A percentile compares a stretch with the other conserved stretches of the same genome.
Evolutionary conservation across 2,329 filamentous ascomycete species (phyloP).

Genomic region (Metarhizium humberi): DNA sequence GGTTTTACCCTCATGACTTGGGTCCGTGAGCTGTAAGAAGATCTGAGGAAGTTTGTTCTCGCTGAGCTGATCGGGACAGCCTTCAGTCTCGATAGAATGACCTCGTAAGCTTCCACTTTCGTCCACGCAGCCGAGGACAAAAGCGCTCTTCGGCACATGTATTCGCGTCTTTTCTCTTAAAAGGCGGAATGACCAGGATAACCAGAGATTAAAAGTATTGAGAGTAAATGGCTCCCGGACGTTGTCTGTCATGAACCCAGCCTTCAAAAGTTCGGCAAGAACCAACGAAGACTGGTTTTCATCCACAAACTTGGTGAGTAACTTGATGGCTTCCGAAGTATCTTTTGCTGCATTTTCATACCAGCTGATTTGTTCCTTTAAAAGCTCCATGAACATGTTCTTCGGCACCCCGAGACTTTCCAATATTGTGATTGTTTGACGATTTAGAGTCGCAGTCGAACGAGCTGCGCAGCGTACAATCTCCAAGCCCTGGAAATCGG

Average conservation of each 20-base stretch:
- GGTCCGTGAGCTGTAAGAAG: constrained; percentile 70
- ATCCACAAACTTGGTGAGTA: constrained; percentile 71
- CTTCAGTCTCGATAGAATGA: constrained; percentile 44
- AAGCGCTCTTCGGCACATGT: constrained; percentile 71
- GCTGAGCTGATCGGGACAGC: constrained; percentile 28
- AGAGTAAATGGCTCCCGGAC: constrained; percentile 68
- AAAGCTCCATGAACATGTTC: constrained; percentile 55
- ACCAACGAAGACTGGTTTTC: constrained; percentile 71
- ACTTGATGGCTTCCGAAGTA: constrained; percentile 50
- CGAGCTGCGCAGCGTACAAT: constrained; percentile 75
- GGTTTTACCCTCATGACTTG: constrained; percentile 43
- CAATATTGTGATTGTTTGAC: constrained; percentile 82
- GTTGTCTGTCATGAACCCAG: constrained; percentile 63
- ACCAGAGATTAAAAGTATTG: constrained; percentile 75
- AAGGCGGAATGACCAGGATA: constrained; percentile 78
- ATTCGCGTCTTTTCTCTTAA: constrained; percentile 91
- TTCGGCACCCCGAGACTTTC: constrained; percentile 66
- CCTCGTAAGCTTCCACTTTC: constrained; percentile 71
- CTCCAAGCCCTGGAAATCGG: constrained; percentile 64
- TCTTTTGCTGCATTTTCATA: constrained; percentile 64
- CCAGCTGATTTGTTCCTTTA: constrained; percentile 56
- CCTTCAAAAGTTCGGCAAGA: constrained; percentile 66
- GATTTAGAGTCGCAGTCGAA: constrained; percentile 72
- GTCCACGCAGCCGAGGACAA: constrained; percentile 80
- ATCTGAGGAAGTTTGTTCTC: constrained; percentile 64